Evolutionary conservation across 2,329 filamentous ascomycete genomes (phyloP).

Genomic region (Xylariaceae sp.): DNA sequence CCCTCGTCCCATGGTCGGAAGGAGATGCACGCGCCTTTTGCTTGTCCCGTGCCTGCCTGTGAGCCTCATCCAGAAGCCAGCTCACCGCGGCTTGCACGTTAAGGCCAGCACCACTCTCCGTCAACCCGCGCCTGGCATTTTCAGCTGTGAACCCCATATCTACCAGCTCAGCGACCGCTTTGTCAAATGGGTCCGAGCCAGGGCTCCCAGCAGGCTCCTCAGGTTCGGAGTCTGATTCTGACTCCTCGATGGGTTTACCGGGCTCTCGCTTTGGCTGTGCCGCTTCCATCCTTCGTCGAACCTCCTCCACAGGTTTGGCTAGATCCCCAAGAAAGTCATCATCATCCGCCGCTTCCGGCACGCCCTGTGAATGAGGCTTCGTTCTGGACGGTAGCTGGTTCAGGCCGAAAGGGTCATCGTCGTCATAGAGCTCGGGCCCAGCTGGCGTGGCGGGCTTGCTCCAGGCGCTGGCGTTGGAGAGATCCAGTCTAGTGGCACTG

Average conservation of each 20-base stretch:
- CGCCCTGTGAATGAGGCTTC: constrained; percentile 23
- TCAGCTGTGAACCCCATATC: constrained; percentile 92
- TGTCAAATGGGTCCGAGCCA: constrained; percentile 61
- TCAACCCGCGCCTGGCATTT: constrained; percentile 73
- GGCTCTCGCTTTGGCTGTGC: constrained; percentile 39
- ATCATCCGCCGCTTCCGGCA: constrained; percentile 40
- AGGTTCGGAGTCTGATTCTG: constrained; percentile 27
- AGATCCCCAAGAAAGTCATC: constrained; percentile 63
- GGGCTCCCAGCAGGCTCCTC: constrained; percentile 17
- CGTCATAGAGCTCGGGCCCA: constrained; percentile 44
- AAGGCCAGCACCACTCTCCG: constrained; percentile 70
- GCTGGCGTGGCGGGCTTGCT: constrained; percentile 30
- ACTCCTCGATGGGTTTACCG: constrained; percentile 9
- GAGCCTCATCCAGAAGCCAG: constrained; percentile 86
- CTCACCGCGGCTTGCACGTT: constrained; percentile 85
- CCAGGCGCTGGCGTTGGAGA: constrained; percentile 53
- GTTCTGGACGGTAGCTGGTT: constrained; percentile 51
- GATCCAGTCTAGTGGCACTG: constrained; percentile 40
- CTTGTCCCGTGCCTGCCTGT: constrained; percentile 74
- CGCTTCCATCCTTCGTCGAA: constrained; percentile 43
- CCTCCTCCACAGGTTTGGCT: constrained; percentile 58
- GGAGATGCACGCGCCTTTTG: constrained; percentile 47
- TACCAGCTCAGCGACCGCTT: constrained; percentile 78
- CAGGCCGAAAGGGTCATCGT: constrained; percentile 87
- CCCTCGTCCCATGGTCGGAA: constrained; percentile 37